Evolutionary conservation across 2,329 filamentous ascomycete species (phyloP), one percentile per base, ranked within the genome.

Genomic region (Camillea tinctor): DNA sequence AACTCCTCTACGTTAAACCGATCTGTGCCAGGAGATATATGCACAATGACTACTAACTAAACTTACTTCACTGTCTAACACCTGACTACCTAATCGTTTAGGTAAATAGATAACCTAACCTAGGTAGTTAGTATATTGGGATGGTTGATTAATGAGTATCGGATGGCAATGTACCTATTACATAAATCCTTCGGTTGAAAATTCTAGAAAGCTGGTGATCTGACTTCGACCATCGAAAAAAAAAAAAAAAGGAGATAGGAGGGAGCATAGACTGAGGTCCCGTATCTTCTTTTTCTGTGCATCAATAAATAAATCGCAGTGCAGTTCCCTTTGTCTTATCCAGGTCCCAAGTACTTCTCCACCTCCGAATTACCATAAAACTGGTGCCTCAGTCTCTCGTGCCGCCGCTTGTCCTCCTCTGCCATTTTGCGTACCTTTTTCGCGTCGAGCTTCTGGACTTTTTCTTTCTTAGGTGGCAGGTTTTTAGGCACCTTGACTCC

Each of bases 281-380:
- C 15, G 36, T 44, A 6, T n/a, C 36, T 44, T 44, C 13, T 11
- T 7, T 30, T 30, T 30, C 13, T 9, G 7, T 30, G 26, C 22
- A 54, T 54, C 52, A 20, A 52, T 44, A 44, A 44, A 48, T 22
- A 13, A 8, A 26, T 56, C 19, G 17, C 19, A 48, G 23, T 52
- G 23, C 49, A 19, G n/a, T 48, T 50, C 52, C 52, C 54, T 53
- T 49, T 53, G 17, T 56, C 55, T 59, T 63, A 70, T 36, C 67
- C 69, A 4, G 64, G 62, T 19, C 87, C 84, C 19, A 96, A 75
- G 72, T 96, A 95, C 70, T 82, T 86, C 68, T 93, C 86, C 57
- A 96, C 78, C 65, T 94, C 89, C n/a, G 90, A 84, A 65, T 85
- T 88, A 20, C 85, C 83, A 74, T 91, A 94, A 63, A 97, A 89